Evolutionary conservation across 2,329 filamentous ascomycete genomes (phyloP).

Genomic region (Dactylonectria macrodidyma): DNA sequence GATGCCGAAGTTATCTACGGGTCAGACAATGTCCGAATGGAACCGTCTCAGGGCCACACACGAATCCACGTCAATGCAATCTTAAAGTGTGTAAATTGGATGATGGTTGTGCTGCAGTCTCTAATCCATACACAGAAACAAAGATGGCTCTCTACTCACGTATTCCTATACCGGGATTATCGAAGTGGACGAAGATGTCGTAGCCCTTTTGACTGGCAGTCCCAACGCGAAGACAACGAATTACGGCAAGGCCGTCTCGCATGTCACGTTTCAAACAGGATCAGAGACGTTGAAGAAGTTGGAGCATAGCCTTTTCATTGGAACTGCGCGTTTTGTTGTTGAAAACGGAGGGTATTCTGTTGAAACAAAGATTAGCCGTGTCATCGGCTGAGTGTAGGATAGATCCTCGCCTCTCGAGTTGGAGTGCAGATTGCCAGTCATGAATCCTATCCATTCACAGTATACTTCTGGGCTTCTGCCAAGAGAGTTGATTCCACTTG

Average conservation of each 20-base stretch:
- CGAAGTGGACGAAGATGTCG: slow-evolving; percentile 10
- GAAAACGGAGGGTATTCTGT: slow-evolving; percentile 5
- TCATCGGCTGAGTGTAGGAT: background rate
- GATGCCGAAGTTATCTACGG: slow-evolving; percentile 23
- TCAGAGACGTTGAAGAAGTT: background rate
- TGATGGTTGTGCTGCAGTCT: background rate
- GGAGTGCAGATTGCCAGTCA: no score
- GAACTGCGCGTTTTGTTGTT: slow-evolving; percentile 19
- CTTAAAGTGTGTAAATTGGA: background rate
- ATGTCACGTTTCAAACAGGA: slow-evolving; percentile 15
- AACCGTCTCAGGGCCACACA: slow-evolving; percentile 8
- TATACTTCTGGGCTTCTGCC: no score
- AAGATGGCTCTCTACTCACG: background rate
- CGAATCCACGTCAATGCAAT: slow-evolving; percentile 20
- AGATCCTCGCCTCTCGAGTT: no score
- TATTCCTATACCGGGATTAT: slow-evolving; percentile 21
- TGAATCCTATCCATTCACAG: no score
- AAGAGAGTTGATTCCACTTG: no score
- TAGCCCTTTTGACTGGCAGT: slow-evolving; percentile 8
- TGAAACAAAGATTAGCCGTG: slow-evolving; percentile 18
- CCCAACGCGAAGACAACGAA: slow-evolving; percentile 12
- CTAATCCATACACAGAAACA: background rate
- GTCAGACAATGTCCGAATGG: slow-evolving; percentile 8
- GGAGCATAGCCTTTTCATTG: slow-evolving; percentile 10
- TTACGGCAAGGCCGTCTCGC: slow-evolving; percentile 9